phyloP scores from a whole-genome alignment of 805 yeast species.

The Millerago galiae region DNA sequence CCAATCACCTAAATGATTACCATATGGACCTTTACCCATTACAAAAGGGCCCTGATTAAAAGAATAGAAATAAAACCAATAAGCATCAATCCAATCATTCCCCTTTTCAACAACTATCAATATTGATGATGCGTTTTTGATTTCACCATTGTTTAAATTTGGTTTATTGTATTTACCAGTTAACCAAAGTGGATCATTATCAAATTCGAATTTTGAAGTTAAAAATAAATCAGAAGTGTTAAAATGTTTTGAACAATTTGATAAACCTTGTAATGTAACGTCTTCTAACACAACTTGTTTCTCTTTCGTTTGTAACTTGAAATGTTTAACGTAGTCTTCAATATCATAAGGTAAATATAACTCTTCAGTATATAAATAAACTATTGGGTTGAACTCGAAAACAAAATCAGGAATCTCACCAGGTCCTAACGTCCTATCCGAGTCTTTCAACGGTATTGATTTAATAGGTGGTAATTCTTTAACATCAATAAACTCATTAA shows the following conservation, averaged over 20 bases:
- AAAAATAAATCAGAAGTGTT: constrained; percentile 40
- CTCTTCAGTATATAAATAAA: constrained; percentile 86
- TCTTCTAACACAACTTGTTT: constrained; percentile 30
- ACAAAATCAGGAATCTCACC: constrained; percentile 64
- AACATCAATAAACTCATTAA: constrained; percentile 1
- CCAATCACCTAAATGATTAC: constrained; percentile 98
- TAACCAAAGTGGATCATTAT: constrained; percentile 75
- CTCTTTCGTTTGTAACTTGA: constrained; percentile 47
- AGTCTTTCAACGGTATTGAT: constrained; percentile 23
- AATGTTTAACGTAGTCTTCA: constrained; percentile 58
- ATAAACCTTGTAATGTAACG: constrained; percentile 25
- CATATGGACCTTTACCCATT: constrained; percentile 97
- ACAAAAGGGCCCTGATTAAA: constrained; percentile 95
- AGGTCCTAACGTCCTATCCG: constrained; percentile 33
- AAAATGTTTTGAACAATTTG: constrained; percentile 22
- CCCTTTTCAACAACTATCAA: constrained; percentile 87
- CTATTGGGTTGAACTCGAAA: constrained; percentile 64
- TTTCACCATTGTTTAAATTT: constrained; percentile 60
- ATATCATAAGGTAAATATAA: constrained; percentile 79
- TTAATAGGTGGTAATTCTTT: constrained; percentile 32
- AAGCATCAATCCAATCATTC: constrained; percentile 91
- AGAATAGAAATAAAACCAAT: constrained; percentile 93
- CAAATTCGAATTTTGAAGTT: constrained; percentile 67
- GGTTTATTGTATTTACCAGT: constrained; percentile 70
- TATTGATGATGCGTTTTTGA: constrained; percentile 72